Conservation (phyloP, 495 filamentous ascomycete species). For the Lindgomyces ingoldianus region DNA sequence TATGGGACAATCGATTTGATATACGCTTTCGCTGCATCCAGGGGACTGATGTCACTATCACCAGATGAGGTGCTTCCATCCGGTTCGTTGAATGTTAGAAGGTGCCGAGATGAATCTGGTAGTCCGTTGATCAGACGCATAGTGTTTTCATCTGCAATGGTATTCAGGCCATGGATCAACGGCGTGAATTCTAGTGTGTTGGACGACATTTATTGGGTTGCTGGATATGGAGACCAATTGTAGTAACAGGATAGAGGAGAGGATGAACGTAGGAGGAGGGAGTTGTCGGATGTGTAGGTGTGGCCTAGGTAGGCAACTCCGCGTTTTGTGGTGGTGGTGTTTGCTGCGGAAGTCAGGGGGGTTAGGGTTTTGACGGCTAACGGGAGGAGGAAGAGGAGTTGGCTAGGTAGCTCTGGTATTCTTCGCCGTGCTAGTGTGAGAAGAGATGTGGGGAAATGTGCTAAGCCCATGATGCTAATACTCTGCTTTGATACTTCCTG, state of each 20-base stretch:
- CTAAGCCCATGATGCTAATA: no score
- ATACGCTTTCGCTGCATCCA: constrained; percentile 24
- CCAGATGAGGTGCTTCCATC: constrained; percentile 19
- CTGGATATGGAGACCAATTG: constrained; percentile 26
- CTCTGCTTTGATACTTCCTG: no score
- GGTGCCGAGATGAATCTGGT: constrained; percentile 4
- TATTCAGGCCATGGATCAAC: constrained; percentile 30
- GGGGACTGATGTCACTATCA: constrained; percentile 11
- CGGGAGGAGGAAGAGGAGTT: neutral
- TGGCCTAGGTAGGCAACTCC: constrained; percentile 27
- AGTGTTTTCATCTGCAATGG: neutral
- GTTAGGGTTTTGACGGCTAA: no score
- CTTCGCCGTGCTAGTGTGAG: no score
- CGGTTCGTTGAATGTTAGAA: constrained; percentile 32
- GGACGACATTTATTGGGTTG: constrained; percentile 2
- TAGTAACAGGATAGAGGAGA: constrained; percentile 32
- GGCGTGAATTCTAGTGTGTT: constrained; percentile 23
- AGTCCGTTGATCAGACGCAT: constrained; percentile 1
- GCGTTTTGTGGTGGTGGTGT: constrained; percentile 24
- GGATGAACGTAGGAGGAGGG: constrained; percentile 9
- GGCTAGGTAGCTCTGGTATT: no score
- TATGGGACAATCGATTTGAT: constrained; percentile 25
- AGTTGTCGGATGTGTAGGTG: constrained; percentile 22
- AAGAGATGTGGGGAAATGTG: no score
- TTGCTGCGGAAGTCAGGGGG: no score